Conservation (phyloP, 2,329 filamentous ascomycete genomes). For the Madurella fahalii region DNA sequence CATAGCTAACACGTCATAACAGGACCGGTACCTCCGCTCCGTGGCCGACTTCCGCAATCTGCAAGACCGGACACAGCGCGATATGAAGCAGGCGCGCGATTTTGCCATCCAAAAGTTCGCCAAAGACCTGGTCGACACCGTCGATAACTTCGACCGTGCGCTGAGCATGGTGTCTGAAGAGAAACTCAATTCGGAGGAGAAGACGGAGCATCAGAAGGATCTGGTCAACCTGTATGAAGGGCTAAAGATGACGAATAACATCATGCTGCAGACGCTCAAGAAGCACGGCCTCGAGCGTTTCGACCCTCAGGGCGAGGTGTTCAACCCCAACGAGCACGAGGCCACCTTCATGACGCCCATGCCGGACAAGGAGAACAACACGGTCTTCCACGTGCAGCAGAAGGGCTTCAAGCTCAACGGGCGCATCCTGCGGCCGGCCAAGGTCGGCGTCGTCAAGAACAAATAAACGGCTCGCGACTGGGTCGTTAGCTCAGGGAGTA, state of each 20-base stretch:
- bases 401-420: slow-evolving; percentile 96
- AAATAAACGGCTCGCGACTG: slow-evolving; percentile 14
- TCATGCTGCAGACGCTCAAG: slow-evolving; percentile 81
- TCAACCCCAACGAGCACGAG: slow-evolving; percentile 95
- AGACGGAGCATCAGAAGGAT: slow-evolving; percentile 60
- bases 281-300: slow-evolving; percentile 94
- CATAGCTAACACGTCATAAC: slow-evolving; percentile 12
- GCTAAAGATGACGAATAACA: slow-evolving; percentile 89
- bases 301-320: slow-evolving; percentile 77
- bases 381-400: slow-evolving; percentile 87
- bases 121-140: slow-evolving; percentile 87
- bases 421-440: slow-evolving; percentile 81
- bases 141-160: slow-evolving; percentile 96
- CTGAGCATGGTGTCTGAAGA: slow-evolving; percentile 72
- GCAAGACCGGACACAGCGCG: slow-evolving; percentile 87
- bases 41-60: slow-evolving; percentile 98
- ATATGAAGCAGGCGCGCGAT: slow-evolving; percentile 80
- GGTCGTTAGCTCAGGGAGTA: neutral
- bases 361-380: slow-evolving; percentile 82
- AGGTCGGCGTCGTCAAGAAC: slow-evolving; percentile 69
- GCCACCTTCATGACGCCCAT: slow-evolving; percentile 91
- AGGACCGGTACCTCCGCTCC: slow-evolving; percentile 94
- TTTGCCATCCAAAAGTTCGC: slow-evolving; percentile 96
- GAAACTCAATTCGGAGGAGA: slow-evolving; percentile 56
- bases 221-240: slow-evolving; percentile 79